Percentiles rank a stretch among this genome's conserved stretches.
Conservation (phyloP, 129 eudicot genomes). For the Ambrosia artemisiifolia region DNA sequence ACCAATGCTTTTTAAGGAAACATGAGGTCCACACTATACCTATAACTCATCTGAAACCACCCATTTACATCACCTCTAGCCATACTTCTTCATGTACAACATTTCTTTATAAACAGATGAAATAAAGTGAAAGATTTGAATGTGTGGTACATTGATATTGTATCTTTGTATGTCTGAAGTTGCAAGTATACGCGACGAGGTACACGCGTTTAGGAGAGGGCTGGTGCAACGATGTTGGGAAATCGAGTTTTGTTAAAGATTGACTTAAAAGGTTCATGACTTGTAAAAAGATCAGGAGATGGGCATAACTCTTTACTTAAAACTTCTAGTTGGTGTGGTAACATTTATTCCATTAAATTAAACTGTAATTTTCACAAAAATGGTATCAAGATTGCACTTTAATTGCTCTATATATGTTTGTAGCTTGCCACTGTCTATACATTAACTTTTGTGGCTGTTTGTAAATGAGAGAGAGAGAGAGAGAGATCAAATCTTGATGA, state of each 20-base stretch:
- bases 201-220: background rate
- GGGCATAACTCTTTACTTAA: background rate
- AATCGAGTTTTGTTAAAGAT: background rate
- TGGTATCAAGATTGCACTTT: constrained; percentile 26
- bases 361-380: constrained; percentile 17
- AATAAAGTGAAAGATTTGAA: background rate
- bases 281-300: background rate
- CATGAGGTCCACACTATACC: constrained; percentile 40
- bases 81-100: constrained; percentile 1
- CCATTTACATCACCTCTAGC: constrained; percentile 16
- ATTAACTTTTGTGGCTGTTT: constrained; percentile 14
- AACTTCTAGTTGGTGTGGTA: constrained; percentile 22
- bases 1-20: constrained; percentile 17
- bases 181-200: background rate
- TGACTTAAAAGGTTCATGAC: no score
- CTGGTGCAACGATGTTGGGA: background rate
- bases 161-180: background rate
- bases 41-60: constrained; percentile 18
- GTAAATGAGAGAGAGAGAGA: background rate
- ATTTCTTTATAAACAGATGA: background rate
- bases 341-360: constrained; percentile 19
- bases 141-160: background rate
- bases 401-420: constrained; percentile 18
- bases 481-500: constrained; percentile 30
- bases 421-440: constrained; percentile 19